Percentiles rank a stretch among this genome's conserved stretches.
phyloP scores from a whole-genome alignment of 352 stramenopile genomes.

The Plasmopara halstedii region DNA sequence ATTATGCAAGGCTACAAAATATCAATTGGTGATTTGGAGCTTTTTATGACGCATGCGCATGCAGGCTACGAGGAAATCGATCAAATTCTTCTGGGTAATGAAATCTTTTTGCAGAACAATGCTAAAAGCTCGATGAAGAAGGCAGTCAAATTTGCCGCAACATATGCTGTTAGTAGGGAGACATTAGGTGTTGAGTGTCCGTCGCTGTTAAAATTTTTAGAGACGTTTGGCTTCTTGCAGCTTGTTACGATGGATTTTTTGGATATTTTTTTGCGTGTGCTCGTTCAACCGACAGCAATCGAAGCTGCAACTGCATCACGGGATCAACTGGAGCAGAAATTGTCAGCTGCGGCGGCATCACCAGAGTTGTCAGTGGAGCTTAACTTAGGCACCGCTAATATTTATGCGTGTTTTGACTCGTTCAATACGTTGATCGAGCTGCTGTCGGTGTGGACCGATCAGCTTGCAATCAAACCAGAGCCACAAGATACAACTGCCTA shows the following conservation, averaged over 20 bases:
- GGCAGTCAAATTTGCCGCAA: slow-evolving; percentile 33
- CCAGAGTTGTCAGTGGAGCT: slow-evolving; percentile 77
- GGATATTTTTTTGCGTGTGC: slow-evolving; percentile 70
- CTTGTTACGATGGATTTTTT: slow-evolving; percentile 81
- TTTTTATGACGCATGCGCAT: slow-evolving; percentile 63
- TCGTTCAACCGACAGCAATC: slow-evolving; percentile 35
- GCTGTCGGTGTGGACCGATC: slow-evolving; percentile 57
- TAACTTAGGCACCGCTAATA: slow-evolving; percentile 76
- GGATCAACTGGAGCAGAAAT: slow-evolving; percentile 26
- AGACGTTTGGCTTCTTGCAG: slow-evolving; percentile 77
- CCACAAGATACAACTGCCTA: slow-evolving; percentile 70
- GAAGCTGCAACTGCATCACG: slow-evolving; percentile 9
- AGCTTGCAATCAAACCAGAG: slow-evolving; percentile 56
- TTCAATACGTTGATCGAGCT: slow-evolving; percentile 82
- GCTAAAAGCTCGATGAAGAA: slow-evolving; percentile 28
- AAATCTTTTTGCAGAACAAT: slow-evolving; percentile 34
- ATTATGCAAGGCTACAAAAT: slow-evolving; percentile 86
- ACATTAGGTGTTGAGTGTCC: slow-evolving; percentile 38
- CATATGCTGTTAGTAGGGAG: slow-evolving; percentile 6
- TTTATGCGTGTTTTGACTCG: slow-evolving; percentile 87
- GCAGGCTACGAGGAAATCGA: slow-evolving; percentile 68
- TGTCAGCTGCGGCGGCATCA: slow-evolving; percentile 25
- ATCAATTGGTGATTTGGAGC: slow-evolving; percentile 51
- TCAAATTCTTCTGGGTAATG: slow-evolving; percentile 51
- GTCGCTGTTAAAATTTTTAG: slow-evolving; percentile 70